Conservation (phyloP, 2,329 filamentous ascomycete genomes). For the Massarina eburnea region DNA sequence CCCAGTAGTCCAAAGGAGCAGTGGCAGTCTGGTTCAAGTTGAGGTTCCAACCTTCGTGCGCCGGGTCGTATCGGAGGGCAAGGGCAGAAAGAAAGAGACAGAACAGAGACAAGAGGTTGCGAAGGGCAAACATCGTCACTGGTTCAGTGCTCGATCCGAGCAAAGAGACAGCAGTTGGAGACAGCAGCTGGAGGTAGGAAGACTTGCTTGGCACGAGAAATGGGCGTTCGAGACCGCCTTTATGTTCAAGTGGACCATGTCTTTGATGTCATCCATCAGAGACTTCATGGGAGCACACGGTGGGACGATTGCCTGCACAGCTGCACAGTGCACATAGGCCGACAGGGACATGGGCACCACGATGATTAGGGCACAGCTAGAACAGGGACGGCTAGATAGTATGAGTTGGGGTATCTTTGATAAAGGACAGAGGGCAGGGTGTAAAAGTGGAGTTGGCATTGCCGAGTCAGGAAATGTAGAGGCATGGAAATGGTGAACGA, state of each 20-base stretch:
- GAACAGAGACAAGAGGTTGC: constrained; percentile 14
- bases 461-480: constrained; percentile 6
- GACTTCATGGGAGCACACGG: constrained; percentile 14
- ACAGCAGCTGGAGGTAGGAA: too few relatives aligned
- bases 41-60: constrained; percentile 59
- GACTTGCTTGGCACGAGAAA: constrained; percentile 6
- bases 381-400: constrained; percentile 4
- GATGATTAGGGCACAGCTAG: constrained; percentile 6
- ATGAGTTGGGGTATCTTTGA: constrained; percentile 9
- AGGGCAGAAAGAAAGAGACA: constrained; percentile 14
- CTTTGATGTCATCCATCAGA: constrained; percentile 12
- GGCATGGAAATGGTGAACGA: not conserved
- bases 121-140: constrained; percentile 17
- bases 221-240: constrained; percentile 4
- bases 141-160: constrained; percentile 8
- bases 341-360: constrained; percentile 5
- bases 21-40: constrained; percentile 61
- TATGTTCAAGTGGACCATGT: constrained; percentile 9
- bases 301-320: constrained; percentile 14
- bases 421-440: constrained; percentile 1
- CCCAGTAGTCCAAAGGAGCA: constrained; percentile 60
- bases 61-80: constrained; percentile 49
- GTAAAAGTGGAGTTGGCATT: constrained; percentile 8
- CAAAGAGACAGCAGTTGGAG: constrained; percentile 5
- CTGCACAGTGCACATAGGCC: constrained; percentile 5